A percentile compares a stretch with the other conserved stretches of the same genome.
Evolutionary conservation across 768 basidiomycete species (phyloP).

Genomic region (Amanita thiersii): DNA sequence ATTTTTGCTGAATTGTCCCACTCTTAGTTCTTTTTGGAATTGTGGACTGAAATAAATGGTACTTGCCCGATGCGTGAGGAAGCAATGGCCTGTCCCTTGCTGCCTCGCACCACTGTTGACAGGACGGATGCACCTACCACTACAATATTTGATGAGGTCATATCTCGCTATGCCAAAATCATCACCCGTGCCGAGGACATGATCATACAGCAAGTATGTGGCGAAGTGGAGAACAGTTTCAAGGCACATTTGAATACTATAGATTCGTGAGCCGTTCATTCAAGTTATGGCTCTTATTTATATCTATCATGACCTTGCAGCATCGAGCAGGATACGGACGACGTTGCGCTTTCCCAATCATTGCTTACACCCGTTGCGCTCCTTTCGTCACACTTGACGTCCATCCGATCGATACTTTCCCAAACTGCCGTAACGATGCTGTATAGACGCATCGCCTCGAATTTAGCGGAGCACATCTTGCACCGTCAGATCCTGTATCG

Average conservation of each 20-base stretch:
- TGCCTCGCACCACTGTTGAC: conserved; percentile 36
- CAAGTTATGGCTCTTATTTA: neutral
- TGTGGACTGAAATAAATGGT: conserved; percentile 75
- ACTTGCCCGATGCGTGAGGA: conserved; percentile 49
- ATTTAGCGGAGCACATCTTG: conserved; percentile 69
- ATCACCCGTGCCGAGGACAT: conserved; percentile 77
- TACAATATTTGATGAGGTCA: conserved; percentile 75
- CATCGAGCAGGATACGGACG: conserved; percentile 15
- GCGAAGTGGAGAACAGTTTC: conserved; percentile 72
- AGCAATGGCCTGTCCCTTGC: conserved; percentile 36
- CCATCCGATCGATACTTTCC: conserved; percentile 60
- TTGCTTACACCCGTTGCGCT: conserved; percentile 72
- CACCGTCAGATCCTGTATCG: conserved; percentile 80
- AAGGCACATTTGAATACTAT: conserved; percentile 62
- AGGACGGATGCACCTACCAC: conserved; percentile 35
- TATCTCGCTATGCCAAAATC: conserved; percentile 54
- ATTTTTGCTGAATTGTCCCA: conserved; percentile 3
- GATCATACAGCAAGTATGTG: conserved; percentile 73
- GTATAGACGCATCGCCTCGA: conserved; percentile 68
- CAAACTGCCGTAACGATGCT: conserved; percentile 44
- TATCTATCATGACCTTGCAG: neutral
- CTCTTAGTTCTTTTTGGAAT: conserved; percentile 81
- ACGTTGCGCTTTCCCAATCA: conserved; percentile 54
- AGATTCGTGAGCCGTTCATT: conserved; percentile 23
- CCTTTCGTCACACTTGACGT: conserved; percentile 70